Evolutionary conservation across 805 yeast species (phyloP).

Genomic region (Lipomyces chichibuensis): DNA sequence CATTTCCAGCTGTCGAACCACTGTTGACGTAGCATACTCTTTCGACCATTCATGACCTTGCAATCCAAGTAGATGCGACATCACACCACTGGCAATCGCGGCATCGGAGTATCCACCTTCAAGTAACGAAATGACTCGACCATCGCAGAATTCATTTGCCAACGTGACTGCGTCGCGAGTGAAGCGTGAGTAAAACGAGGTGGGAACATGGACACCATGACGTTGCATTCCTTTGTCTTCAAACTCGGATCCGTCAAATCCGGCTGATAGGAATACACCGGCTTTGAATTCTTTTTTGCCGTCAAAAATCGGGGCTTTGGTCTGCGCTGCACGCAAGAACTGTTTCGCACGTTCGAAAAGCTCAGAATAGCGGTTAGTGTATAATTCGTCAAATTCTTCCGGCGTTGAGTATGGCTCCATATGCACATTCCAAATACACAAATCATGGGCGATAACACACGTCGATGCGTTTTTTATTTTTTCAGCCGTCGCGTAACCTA

Average conservation of each 20-base stretch:
- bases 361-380: constrained; percentile 61
- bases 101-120: constrained; percentile 90
- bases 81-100: constrained; percentile 76
- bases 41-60: constrained; percentile 42
- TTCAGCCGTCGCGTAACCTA: constrained; percentile 72
- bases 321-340: constrained; percentile 49
- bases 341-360: constrained; percentile 68
- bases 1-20: constrained; percentile 21
- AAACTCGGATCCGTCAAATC: constrained; percentile 84
- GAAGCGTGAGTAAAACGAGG: constrained; percentile 71
- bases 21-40: constrained; percentile 15
- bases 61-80: constrained; percentile 75
- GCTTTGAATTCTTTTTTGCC: constrained; percentile 51
- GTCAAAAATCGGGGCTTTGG: background rate
- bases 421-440: constrained; percentile 84
- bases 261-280: constrained; percentile 76
- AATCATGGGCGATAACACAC: constrained; percentile 74
- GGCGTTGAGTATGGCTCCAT: constrained; percentile 64
- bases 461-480: constrained; percentile 75
- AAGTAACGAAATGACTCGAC: constrained; percentile 66
- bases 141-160: constrained; percentile 63
- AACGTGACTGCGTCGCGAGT: constrained; percentile 72
- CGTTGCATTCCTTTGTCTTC: constrained; percentile 85
- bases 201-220: constrained; percentile 79
- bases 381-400: constrained; percentile 66